phyloP scores from a whole-genome alignment of 352 stramenopile genomes.

The Globisporangium radiosum region DNA sequence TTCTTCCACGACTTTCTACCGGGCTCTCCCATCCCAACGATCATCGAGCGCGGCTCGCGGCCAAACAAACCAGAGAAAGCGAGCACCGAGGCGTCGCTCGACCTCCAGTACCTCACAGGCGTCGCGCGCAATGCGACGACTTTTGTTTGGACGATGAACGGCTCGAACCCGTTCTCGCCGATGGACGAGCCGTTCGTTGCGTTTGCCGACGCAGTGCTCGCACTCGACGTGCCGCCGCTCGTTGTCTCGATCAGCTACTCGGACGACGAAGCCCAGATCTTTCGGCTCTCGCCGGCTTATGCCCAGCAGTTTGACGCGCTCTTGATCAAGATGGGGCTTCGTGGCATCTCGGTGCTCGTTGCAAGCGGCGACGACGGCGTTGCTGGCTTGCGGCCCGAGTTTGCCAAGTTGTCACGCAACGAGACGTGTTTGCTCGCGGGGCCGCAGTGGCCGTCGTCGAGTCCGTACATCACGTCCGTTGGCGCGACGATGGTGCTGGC shows the following conservation, averaged over 20 bases:
- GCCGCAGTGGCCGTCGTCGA: conserved; percentile 72
- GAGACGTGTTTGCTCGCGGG: conserved; percentile 59
- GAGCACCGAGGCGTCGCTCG: conserved; percentile 78
- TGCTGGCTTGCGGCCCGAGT: conserved; percentile 59
- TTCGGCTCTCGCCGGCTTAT: conserved; percentile 62
- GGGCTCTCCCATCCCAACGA: conserved; percentile 28
- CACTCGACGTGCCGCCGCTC: conserved; percentile 59
- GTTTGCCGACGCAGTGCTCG: conserved; percentile 64
- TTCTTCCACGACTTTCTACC: conserved; percentile 58
- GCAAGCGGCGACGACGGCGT: conserved; percentile 86
- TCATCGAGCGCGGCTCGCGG: conserved; percentile 53
- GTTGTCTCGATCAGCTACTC: conserved; percentile 90
- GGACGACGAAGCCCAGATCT: conserved; percentile 87
- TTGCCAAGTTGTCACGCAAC: conserved; percentile 39
- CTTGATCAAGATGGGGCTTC: conserved; percentile 86
- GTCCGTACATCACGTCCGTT: conserved; percentile 88
- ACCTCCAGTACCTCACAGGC: conserved; percentile 89
- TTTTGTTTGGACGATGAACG: conserved; percentile 75
- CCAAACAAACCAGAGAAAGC: conserved; percentile 29
- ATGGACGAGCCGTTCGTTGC: conserved; percentile 84
- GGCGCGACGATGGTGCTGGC: conserved; percentile 79
- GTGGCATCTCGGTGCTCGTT: conserved; percentile 83
- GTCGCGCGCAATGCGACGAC: conserved; percentile 73
- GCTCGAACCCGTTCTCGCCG: conserved; percentile 79
- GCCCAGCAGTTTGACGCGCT: conserved; percentile 77